Conservation (phyloP, 495 filamentous ascomycete species). For the Aspergillus sclerotioniger region DNA sequence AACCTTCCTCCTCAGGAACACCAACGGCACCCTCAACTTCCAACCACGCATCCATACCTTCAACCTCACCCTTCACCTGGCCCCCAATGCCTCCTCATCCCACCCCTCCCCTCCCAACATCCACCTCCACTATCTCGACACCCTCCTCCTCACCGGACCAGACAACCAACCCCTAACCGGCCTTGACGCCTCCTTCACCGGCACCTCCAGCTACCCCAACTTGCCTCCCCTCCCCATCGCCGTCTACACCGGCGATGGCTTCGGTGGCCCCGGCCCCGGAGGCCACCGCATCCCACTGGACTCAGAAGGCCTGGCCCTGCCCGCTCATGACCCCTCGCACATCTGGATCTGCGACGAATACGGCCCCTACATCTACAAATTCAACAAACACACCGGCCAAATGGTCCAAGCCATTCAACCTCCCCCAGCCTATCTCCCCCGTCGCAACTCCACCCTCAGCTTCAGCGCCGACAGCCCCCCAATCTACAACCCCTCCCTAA, state of each 20-base stretch:
- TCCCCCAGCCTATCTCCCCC: conserved; percentile 64
- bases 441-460: conserved; percentile 57
- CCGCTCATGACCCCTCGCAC: conserved; percentile 45
- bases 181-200: conserved; percentile 62
- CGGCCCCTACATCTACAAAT: conserved; percentile 73
- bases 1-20: conserved; percentile 48
- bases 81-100: conserved; percentile 46
- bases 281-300: conserved; percentile 64
- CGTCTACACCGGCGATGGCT: conserved; percentile 72
- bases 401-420: conserved; percentile 68
- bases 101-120: conserved; percentile 64
- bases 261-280: conserved; percentile 59
- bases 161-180: conserved; percentile 68
- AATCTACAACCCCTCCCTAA: conserved; percentile 49
- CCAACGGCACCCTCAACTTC: conserved; percentile 72
- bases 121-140: conserved; percentile 61
- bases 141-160: conserved; percentile 65
- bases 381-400: conserved; percentile 50
- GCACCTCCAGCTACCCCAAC: conserved; percentile 51
- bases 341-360: conserved; percentile 85
- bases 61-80: conserved; percentile 56
- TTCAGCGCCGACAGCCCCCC: conserved; percentile 63
- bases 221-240: conserved; percentile 66
- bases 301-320: conserved; percentile 68
- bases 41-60: conserved; percentile 74